A percentile compares a stretch with the other conserved stretches of the same genome.
Conservation (phyloP, 2,329 filamentous ascomycete species). For the Alternaria atra region DNA sequence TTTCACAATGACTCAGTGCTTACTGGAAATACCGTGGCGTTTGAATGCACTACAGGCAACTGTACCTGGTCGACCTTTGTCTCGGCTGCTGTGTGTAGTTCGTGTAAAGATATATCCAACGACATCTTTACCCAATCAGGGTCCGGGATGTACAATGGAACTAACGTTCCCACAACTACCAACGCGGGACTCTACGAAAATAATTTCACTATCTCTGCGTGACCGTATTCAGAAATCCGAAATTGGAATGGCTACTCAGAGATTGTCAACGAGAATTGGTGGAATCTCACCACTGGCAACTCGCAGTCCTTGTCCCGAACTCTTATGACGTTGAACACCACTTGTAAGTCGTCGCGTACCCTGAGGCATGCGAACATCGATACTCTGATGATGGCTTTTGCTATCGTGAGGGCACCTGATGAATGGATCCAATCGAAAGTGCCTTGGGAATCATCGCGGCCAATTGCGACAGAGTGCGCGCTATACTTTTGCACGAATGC, state of each 20-base stretch:
- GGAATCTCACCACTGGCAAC: no score
- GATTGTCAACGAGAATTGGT: no score
- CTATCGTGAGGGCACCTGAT: constrained; percentile 7
- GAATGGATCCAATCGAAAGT: constrained; percentile 5
- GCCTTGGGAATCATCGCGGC: constrained; percentile 8
- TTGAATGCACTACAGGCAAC: constrained; percentile 17
- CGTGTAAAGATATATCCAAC: constrained; percentile 14
- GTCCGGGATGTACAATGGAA: background rate
- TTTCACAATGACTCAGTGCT: constrained; percentile 8
- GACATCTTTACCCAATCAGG: no score
- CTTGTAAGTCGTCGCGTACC: background rate
- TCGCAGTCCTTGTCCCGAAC: background rate
- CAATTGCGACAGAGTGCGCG: constrained; percentile 20
- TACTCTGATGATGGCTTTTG: constrained; percentile 5
- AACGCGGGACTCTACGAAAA: background rate
- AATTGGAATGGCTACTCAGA: no score
- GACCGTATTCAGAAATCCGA: no score
- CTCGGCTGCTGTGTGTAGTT: constrained; percentile 17
- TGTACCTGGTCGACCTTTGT: constrained; percentile 18
- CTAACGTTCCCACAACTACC: background rate
- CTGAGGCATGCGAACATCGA: background rate
- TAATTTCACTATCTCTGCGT: no score
- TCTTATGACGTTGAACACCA: background rate
- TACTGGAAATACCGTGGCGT: background rate
- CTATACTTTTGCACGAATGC: constrained; percentile 22